Evolutionary conservation across 2,329 filamentous ascomycete genomes (phyloP), one percentile per base, ranked within the genome.

Genomic region (Sporothrix luriei): DNA sequence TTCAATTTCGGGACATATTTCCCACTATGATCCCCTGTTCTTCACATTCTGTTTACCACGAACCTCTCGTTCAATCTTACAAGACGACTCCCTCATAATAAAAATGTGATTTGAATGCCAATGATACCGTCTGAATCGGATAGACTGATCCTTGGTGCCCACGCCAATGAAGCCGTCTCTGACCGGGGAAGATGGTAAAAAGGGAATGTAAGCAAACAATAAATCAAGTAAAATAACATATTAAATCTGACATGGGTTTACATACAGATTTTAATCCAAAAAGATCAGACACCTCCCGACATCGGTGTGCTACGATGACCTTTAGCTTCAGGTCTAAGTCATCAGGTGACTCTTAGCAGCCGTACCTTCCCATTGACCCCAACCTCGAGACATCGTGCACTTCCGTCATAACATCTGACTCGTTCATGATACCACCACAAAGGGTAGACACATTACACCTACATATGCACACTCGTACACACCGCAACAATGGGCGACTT

Each of bases 401-500:
- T 24, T 61, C 33, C n/a, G 9, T 24, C 55, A 14, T 26, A 11
- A 10, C 19, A 40, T 40, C 55, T 10, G 5, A 33, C 33, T 33
- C 33, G 6, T 33, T 33, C 26, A 55, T 19, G 5, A 13, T n/a
- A 57, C 10, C 26, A 57, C 52, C 9, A 57, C 26, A 4, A 33
- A 6, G 38, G 33, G 54, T 33, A 57, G 29, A n/a, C 29, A 57
- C 54, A 57, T 2, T 11, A 54, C 11, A 24, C 52, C 1, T n/a
- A 14, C 26, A 33, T n/a, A 7, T 14, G 10, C 14, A 38, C 33
- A 16, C 10, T 26, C 52, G 7, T 33, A 38, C 24, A 29, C 14
- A 33, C 4, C 40, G 46, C 38, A 46, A 46, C 4, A 24, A 72
- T 71, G 71, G 71, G 51, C 13, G 69, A 70, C 55, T 72, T 72